Percentiles rank a stretch among this genome's conserved stretches.
These are phyloP conservation scores for Yarrowia porcina DNA, from an alignment of 805 yeast genomes.

Conservation along the genomic window DNA sequence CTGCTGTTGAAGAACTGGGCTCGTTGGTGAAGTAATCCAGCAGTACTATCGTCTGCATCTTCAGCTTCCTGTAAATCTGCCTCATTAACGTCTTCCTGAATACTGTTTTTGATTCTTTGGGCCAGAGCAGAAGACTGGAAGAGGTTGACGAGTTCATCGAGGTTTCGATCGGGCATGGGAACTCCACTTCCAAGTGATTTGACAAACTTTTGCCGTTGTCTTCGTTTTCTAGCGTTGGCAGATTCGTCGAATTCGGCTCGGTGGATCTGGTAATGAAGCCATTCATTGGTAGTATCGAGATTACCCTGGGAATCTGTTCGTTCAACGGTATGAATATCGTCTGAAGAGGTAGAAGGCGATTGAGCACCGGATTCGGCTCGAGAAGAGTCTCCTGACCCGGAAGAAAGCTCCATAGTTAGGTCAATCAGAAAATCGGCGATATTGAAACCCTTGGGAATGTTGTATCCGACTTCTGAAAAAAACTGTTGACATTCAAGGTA, in stretches of 20 bases:
- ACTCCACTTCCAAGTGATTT: slow-evolving; percentile 8
- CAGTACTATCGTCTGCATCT: slow-evolving; percentile 31
- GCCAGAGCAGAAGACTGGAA: slow-evolving; percentile 34
- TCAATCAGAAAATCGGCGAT: slow-evolving; percentile 93
- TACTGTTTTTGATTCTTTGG: background rate
- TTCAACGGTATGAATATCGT: slow-evolving; percentile 30
- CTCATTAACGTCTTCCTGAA: slow-evolving; percentile 32
- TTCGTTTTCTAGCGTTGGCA: background rate
- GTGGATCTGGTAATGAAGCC: slow-evolving; percentile 84
- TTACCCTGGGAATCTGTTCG: slow-evolving; percentile 32
- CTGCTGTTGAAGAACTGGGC: background rate
- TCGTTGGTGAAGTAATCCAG: background rate
- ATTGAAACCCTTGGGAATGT: slow-evolving; percentile 86
- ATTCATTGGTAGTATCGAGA: slow-evolving; percentile 66
- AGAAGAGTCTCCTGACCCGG: slow-evolving; percentile 20
- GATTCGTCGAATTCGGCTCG: slow-evolving; percentile 57
- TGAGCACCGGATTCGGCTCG: slow-evolving; percentile 5
- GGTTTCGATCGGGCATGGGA: slow-evolving; percentile 6
- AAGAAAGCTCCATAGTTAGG: slow-evolving; percentile 63
- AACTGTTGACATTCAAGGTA: slow-evolving; percentile 70
- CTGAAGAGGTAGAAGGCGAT: slow-evolving; percentile 23
- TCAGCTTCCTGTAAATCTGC: slow-evolving; percentile 30
- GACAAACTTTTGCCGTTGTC: slow-evolving; percentile 16
- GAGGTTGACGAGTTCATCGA: slow-evolving; percentile 36
- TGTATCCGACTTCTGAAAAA: slow-evolving; percentile 69